Evolutionary conservation across 192 early-diverging fungal species (phyloP), one percentile per base, ranked within the genome.

Genomic region (Coemansia sp.): DNA sequence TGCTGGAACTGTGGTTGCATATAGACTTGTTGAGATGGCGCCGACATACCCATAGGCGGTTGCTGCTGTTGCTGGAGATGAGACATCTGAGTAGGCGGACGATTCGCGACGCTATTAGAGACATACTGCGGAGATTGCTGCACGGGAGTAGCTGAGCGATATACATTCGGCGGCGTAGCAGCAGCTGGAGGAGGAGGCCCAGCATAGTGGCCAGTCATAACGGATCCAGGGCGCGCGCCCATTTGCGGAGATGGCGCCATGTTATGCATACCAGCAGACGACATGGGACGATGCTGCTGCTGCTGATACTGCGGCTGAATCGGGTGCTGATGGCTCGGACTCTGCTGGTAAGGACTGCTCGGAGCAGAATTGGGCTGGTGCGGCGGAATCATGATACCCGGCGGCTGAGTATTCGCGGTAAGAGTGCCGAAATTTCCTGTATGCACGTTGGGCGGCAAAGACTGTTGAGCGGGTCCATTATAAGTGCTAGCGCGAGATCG

Each of bases 381-480:
- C 3, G 68, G 68, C 41, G 53, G 63, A 4, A 67, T 44, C 41
- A 67, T 55, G 8, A 57, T 57, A 17, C 27, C 53, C 1, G 64
- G 70, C 53, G 73, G 72, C 53, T 81, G 78, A 2, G 72, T 37
- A 29, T 63, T 70, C 9, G 23, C 79, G 1, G 79, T 74, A 45
- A 82, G 65, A n/a, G 79, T 71, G 19, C 79, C 74, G 41, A 82
- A 76, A 8, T 76, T 69, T 5, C 79, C 79, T 2, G 79, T 76
- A 32, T 74, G 72, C 6, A 67, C 65, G 7, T 36, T 46, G n/a
- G 34, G 34, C 34, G 34, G 34, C 34, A 36, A 36, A 36, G 34
- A 36, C 34, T 36, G 34, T 7, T 36, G 41, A 15, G 73, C 60
- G 19, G 46, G 46, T 21, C 59, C 74, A 17, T 81, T 81, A 36